These are phyloP conservation scores for Rhizomucor miehei DNA, from an alignment of 371 early-diverging fungal genomes.

Conservation along the genomic window DNA sequence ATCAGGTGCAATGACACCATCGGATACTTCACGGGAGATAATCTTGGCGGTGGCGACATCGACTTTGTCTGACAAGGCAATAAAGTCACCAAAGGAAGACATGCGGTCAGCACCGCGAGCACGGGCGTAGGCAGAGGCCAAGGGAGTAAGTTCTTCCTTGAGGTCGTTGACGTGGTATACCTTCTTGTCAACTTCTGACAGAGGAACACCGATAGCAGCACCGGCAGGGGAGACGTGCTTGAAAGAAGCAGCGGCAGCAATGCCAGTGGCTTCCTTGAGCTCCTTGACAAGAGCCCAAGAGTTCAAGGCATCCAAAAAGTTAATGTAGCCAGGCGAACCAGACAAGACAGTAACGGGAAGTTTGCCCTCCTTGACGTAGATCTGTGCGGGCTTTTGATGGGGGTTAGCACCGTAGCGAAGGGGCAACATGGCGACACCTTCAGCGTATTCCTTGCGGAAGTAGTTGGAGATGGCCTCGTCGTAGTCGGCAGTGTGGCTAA, in stretches of 20 bases:
- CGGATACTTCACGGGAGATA: slow-evolving; percentile 93
- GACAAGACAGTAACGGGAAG: slow-evolving; percentile 90
- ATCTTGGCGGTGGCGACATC: slow-evolving; percentile 94
- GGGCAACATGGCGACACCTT: slow-evolving; percentile 69
- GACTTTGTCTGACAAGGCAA: slow-evolving; percentile 85
- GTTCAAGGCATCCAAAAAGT: slow-evolving; percentile 95
- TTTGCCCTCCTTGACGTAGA: slow-evolving; percentile 75
- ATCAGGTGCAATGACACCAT: slow-evolving; percentile 95
- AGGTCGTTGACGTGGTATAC: slow-evolving; percentile 93
- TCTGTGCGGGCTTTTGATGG: slow-evolving; percentile 96
- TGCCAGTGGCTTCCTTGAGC: slow-evolving; percentile 49
- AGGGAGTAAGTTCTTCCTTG: slow-evolving; percentile 65
- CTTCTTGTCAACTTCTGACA: slow-evolving; percentile 79
- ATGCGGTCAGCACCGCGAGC: slow-evolving; percentile 96
- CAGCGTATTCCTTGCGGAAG: slow-evolving; percentile 86
- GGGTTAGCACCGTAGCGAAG: slow-evolving; percentile 98
- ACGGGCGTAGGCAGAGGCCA: slow-evolving; percentile 85
- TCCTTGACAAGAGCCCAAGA: slow-evolving; percentile 97
- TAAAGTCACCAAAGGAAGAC: slow-evolving; percentile 98
- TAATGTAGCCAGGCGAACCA: slow-evolving; percentile 97
- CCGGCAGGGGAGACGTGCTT: slow-evolving; percentile 99
- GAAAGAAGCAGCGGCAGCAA: slow-evolving; percentile 93
- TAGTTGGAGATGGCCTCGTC: slow-evolving; percentile 94
- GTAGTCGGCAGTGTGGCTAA: slow-evolving; percentile 94
- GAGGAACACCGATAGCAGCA: slow-evolving; percentile 89